These are phyloP conservation scores for Chaetomium strumarium DNA, from an alignment of 2,329 filamentous ascomycete genomes.

Conservation along the genomic window DNA sequence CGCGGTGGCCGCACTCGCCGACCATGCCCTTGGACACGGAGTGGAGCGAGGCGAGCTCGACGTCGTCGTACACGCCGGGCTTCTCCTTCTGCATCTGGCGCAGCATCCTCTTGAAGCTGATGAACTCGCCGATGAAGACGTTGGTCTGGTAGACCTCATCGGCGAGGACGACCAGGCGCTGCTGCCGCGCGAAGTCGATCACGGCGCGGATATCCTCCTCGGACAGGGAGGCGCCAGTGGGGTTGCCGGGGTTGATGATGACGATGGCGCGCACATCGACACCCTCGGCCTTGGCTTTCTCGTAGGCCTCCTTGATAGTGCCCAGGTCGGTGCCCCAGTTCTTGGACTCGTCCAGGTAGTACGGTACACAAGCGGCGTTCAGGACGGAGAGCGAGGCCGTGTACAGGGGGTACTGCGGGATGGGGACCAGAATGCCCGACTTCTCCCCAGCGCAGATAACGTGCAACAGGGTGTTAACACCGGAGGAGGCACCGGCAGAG, in stretches of 20 bases:
- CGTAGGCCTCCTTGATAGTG: constrained; percentile 67
- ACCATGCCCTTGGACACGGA: constrained; percentile 98
- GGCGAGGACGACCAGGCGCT: constrained; percentile 83
- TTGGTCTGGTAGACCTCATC: constrained; percentile 99
- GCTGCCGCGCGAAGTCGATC: constrained; percentile 77
- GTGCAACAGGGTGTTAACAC: constrained; percentile 88
- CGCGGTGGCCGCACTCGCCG: constrained; percentile 94
- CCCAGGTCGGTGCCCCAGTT: constrained; percentile 83
- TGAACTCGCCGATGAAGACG: constrained; percentile 89
- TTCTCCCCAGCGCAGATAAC: constrained; percentile 74
- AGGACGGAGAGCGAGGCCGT: constrained; percentile 85
- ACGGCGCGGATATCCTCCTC: constrained; percentile 75
- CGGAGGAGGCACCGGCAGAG: constrained; percentile 84
- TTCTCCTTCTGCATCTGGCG: constrained; percentile 70
- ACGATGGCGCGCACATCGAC: constrained; percentile 88
- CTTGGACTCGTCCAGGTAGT: constrained; percentile 82
- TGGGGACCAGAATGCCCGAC: constrained; percentile 84
- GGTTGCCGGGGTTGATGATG: constrained; percentile 98
- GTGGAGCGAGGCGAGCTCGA: constrained; percentile 90
- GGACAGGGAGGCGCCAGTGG: constrained; percentile 81
- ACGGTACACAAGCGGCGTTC: constrained; percentile 82
- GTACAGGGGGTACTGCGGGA: constrained; percentile 97
- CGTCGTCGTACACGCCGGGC: constrained; percentile 69
- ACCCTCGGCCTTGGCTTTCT: constrained; percentile 68
- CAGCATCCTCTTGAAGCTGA: constrained; percentile 89